A percentile compares a stretch with the other conserved stretches of the same genome.
These are phyloP conservation scores for Lachnellula arida DNA, from an alignment of 2,329 filamentous ascomycete genomes.

Conservation along the genomic window DNA sequence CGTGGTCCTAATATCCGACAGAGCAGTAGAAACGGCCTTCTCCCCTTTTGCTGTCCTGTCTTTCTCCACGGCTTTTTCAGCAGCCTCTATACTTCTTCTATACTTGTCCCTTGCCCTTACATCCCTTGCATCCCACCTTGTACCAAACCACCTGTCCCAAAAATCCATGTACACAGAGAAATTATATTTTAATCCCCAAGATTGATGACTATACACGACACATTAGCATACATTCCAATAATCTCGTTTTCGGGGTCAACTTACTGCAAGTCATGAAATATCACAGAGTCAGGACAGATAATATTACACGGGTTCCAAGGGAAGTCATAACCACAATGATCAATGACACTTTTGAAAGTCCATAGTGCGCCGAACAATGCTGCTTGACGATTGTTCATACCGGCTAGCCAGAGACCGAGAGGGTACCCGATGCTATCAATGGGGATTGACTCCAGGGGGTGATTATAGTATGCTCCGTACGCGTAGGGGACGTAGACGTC, in stretches of 20 bases:
- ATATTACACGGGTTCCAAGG: slow-evolving; percentile 71
- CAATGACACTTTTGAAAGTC: slow-evolving; percentile 90
- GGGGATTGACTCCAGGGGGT: slow-evolving; percentile 84
- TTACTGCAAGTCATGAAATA: neutral
- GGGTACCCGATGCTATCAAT: slow-evolving; percentile 83
- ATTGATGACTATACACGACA: neutral
- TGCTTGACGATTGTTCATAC: slow-evolving; percentile 75
- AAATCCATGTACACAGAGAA: neutral
- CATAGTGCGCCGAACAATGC: slow-evolving; percentile 83
- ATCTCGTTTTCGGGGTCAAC: neutral
- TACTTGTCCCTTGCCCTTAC: neutral
- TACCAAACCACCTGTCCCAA: neutral
- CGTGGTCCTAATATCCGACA: too few species aligned
- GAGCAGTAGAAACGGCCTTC: too few species aligned
- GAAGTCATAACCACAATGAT: slow-evolving; percentile 88
- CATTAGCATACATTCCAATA: neutral
- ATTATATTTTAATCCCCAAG: neutral
- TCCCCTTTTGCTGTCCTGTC: too few species aligned
- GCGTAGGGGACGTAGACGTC: slow-evolving; percentile 87
- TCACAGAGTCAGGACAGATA: neutral
- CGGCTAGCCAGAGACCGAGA: slow-evolving; percentile 71
- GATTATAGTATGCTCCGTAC: slow-evolving; percentile 94
- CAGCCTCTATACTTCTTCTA: neutral
- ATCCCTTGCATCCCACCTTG: neutral
- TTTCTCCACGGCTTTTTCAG: neutral